A percentile compares a stretch with the other conserved stretches of the same genome.
Conservation (phyloP, 345 rosid genomes). For the Acer saccharum region DNA sequence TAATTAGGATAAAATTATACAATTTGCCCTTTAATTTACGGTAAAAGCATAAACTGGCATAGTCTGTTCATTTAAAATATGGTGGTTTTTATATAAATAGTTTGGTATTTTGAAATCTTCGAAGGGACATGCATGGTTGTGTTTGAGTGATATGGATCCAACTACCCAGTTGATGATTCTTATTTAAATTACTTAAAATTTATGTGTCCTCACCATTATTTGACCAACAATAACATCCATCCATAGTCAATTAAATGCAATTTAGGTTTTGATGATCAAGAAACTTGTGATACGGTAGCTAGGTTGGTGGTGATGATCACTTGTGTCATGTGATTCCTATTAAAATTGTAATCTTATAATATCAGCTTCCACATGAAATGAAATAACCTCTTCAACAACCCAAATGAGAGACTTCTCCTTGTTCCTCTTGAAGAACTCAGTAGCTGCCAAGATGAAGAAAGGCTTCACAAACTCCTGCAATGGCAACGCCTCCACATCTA, state of each 20-base stretch:
- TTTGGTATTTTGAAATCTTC: too few species aligned
- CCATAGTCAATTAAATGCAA: background rate
- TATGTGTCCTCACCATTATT: background rate
- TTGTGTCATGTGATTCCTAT: slow-evolving; percentile 31
- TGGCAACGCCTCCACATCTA: slow-evolving; percentile 71
- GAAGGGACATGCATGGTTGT: too few species aligned
- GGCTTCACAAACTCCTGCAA: slow-evolving; percentile 62
- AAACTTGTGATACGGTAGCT: slow-evolving; percentile 24
- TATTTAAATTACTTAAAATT: background rate
- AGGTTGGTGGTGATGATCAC: background rate
- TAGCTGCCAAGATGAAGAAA: slow-evolving; percentile 70
- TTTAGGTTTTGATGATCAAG: background rate
- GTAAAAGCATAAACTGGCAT: too few species aligned
- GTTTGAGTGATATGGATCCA: background rate
- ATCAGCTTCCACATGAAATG: slow-evolving; percentile 7
- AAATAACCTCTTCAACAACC: background rate
- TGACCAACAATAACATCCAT: background rate
- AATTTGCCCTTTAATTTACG: too few species aligned
- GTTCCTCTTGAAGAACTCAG: slow-evolving; percentile 60
- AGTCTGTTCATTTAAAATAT: too few species aligned
- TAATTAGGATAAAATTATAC: too few species aligned
- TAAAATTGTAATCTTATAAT: background rate
- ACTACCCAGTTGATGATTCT: background rate
- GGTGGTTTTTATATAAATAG: too few species aligned
- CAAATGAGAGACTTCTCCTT: slow-evolving; percentile 75